phyloP scores from a whole-genome alignment of 2,329 filamentous ascomycete species.

The Penicillium crustosum region DNA sequence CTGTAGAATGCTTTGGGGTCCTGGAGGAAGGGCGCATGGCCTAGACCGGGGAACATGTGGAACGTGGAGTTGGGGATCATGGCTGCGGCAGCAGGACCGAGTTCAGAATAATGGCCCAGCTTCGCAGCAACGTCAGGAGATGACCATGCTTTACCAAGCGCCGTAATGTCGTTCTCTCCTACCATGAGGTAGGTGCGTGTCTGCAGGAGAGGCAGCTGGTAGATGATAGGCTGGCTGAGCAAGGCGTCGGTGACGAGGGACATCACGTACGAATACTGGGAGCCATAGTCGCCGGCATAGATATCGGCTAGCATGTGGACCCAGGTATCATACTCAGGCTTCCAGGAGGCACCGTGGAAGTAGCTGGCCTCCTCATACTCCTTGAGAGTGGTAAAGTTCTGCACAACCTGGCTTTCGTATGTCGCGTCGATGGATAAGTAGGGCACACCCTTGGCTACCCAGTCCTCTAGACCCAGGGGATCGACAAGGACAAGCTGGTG shows the following conservation, averaged over 20 bases:
- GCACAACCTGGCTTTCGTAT: slow-evolving; percentile 9
- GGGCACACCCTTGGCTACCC: slow-evolving; percentile 16
- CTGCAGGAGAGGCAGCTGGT: slow-evolving; percentile 15
- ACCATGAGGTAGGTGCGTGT: slow-evolving; percentile 18
- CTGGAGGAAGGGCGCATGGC: slow-evolving; percentile 20
- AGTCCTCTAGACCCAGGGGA: slow-evolving; percentile 16
- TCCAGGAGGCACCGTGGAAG: slow-evolving; percentile 13
- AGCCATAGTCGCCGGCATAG: slow-evolving; percentile 12
- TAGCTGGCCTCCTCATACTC: slow-evolving; percentile 16
- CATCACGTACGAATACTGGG: slow-evolving; percentile 16
- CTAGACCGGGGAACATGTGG: slow-evolving; percentile 18
- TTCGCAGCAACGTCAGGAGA: slow-evolving; percentile 5
- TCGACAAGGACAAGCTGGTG: slow-evolving; percentile 16
- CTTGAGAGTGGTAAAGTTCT: slow-evolving; percentile 15
- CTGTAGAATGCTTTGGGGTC: slow-evolving; percentile 13
- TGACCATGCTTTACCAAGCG: slow-evolving; percentile 16
- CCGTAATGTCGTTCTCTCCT: slow-evolving; percentile 12
- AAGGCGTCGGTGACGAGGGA: slow-evolving; percentile 15
- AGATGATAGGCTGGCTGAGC: slow-evolving; percentile 13
- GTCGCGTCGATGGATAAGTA: slow-evolving; percentile 10
- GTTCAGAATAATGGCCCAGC: slow-evolving; percentile 11
- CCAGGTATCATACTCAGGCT: slow-evolving; percentile 16
- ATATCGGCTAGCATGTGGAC: slow-evolving; percentile 17
- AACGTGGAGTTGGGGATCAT: slow-evolving; percentile 13
- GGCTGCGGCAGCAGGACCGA: slow-evolving; percentile 16